Conservation (phyloP, 495 filamentous ascomycete species). For the Mytilinidion resinicola region DNA sequence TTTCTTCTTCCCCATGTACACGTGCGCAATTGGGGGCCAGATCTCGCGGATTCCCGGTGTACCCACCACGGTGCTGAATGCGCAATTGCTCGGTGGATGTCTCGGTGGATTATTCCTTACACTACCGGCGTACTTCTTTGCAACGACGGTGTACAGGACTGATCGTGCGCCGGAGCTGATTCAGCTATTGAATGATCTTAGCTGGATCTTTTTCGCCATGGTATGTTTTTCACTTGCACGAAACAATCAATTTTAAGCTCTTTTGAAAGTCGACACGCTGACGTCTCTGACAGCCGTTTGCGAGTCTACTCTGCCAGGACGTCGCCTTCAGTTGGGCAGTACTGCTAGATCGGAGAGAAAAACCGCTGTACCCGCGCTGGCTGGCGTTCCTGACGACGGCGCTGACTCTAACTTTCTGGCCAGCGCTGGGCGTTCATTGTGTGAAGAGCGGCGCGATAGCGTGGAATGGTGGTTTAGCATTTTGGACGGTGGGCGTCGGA, state of each 20-base stretch:
- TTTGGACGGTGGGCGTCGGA: neutral
- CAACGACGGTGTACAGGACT: neutral
- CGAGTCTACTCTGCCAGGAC: neutral
- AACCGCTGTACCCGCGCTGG: neutral
- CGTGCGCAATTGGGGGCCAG: neutral
- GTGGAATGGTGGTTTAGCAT: neutral
- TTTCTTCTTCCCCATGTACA: neutral
- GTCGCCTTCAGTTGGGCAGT: neutral
- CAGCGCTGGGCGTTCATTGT: neutral
- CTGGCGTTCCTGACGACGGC: neutral
- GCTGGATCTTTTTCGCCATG: neutral
- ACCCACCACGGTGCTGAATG: neutral
- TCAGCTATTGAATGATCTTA: neutral
- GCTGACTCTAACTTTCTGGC: neutral
- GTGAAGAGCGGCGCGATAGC: neutral
- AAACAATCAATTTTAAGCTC: too few species aligned
- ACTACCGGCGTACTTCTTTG: neutral
- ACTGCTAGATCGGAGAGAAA: neutral
- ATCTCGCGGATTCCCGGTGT: neutral
- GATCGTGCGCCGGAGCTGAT: neutral
- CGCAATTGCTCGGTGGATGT: neutral
- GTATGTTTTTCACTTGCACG: too few species aligned
- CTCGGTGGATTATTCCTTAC: neutral
- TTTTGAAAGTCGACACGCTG: too few species aligned
- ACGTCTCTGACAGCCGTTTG: neutral